Percentiles rank a stretch among this genome's conserved stretches.
These are phyloP conservation scores for Phoma herbarum DNA, from an alignment of 2,329 filamentous ascomycete genomes.

Conservation along the genomic window DNA sequence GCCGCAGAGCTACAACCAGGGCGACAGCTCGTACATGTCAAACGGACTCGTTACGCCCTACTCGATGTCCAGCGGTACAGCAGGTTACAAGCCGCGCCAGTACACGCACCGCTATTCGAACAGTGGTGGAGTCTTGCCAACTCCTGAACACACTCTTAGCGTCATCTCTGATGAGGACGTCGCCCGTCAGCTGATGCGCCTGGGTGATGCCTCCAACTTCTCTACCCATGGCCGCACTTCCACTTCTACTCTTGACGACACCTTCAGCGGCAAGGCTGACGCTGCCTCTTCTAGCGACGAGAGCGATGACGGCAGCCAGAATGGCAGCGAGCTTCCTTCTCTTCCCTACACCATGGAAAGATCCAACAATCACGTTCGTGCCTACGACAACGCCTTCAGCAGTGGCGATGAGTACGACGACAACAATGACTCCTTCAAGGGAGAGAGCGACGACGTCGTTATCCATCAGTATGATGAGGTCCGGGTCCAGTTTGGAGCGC, in stretches of 20 bases:
- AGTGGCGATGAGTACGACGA: slow-evolving; percentile 70
- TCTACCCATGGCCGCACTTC: slow-evolving; percentile 87
- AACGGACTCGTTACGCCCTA: slow-evolving; percentile 49
- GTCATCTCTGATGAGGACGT: slow-evolving; percentile 99
- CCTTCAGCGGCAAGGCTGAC: slow-evolving; percentile 89
- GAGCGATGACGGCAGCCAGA: slow-evolving; percentile 78
- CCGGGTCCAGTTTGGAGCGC: slow-evolving; percentile 55
- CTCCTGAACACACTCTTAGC: slow-evolving; percentile 96
- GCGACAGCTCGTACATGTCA: slow-evolving; percentile 48
- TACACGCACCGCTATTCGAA: slow-evolving; percentile 54
- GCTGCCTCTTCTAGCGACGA: slow-evolving; percentile 58
- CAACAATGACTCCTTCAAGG: slow-evolving; percentile 63
- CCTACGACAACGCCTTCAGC: slow-evolving; percentile 59
- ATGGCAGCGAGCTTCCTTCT: slow-evolving; percentile 57
- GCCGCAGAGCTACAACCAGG: slow-evolving; percentile 74
- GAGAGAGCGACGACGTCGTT: slow-evolving; percentile 60
- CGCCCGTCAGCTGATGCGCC: slow-evolving; percentile 93
- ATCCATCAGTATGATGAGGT: slow-evolving; percentile 47
- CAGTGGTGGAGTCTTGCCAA: slow-evolving; percentile 75
- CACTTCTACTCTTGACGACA: slow-evolving; percentile 91
- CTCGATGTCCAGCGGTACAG: slow-evolving; percentile 44
- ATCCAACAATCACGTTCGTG: slow-evolving; percentile 50
- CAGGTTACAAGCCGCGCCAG: slow-evolving; percentile 49
- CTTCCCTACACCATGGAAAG: slow-evolving; percentile 41
- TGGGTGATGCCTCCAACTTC: slow-evolving; percentile 92